Conservation (phyloP, 768 basidiomycete species). For the Tremella yokohamensis region DNA sequence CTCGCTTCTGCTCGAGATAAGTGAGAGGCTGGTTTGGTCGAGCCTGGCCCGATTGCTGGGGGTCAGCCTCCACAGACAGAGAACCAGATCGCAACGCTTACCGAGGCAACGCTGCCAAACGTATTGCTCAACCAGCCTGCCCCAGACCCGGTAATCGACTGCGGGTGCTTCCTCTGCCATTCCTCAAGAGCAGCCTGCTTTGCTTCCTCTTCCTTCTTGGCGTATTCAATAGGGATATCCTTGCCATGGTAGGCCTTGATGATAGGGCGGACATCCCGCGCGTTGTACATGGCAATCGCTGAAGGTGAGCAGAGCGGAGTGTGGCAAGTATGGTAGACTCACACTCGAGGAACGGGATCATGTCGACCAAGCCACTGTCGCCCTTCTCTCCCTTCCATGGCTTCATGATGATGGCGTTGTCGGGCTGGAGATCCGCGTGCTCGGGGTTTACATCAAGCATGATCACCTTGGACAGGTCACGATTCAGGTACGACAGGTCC, state of each 20-base stretch:
- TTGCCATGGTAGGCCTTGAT: slow-evolving; percentile 79
- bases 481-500: slow-evolving; percentile 92
- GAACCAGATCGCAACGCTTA: slow-evolving; percentile 16
- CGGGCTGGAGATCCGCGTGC: slow-evolving; percentile 72
- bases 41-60: slow-evolving; percentile 30
- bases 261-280: slow-evolving; percentile 80
- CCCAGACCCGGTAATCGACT: slow-evolving; percentile 22
- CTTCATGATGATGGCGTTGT: slow-evolving; percentile 78
- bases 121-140: slow-evolving; percentile 36
- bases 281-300: slow-evolving; percentile 92
- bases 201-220: slow-evolving; percentile 76
- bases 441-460: slow-evolving; percentile 79
- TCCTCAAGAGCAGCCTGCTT: slow-evolving; percentile 74
- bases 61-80: neutral
- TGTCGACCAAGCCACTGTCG: slow-evolving; percentile 72
- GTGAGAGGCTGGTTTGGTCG: slow-evolving; percentile 49
- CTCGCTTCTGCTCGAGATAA: slow-evolving; percentile 50
- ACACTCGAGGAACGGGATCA: slow-evolving; percentile 98
- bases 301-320: slow-evolving; percentile 3
- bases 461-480: slow-evolving; percentile 85
- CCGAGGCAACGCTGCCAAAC: slow-evolving; percentile 46
- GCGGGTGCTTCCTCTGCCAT: slow-evolving; percentile 61
- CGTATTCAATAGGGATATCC: slow-evolving; percentile 83
- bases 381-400: slow-evolving; percentile 79
- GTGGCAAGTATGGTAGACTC: slow-evolving; percentile 29